phyloP scores from a whole-genome alignment of 805 yeast genomes.

The Metschnikowia cerradonensis region DNA sequence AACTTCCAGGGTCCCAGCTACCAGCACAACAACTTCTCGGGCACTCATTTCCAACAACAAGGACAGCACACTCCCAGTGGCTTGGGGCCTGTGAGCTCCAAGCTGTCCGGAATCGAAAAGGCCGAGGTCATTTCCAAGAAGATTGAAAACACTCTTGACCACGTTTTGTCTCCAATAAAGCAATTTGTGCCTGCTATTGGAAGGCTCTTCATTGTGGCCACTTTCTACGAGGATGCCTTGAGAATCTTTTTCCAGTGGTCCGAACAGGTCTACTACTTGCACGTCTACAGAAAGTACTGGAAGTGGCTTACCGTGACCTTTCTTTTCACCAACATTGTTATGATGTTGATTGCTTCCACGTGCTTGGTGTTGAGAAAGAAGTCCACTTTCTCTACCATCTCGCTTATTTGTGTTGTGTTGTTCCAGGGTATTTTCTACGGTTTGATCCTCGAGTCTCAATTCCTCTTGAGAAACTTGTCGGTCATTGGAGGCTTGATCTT shows the following conservation, averaged over 20 bases:
- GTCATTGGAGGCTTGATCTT: slow-evolving; percentile 89
- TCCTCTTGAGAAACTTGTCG: slow-evolving; percentile 81
- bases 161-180: slow-evolving; percentile 48
- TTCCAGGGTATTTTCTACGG: slow-evolving; percentile 89
- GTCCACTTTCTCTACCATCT: slow-evolving; percentile 65
- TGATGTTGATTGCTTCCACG: slow-evolving; percentile 72
- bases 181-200: slow-evolving; percentile 87
- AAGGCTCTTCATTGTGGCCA: slow-evolving; percentile 85
- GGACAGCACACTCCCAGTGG: slow-evolving; percentile 8
- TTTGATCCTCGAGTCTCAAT: slow-evolving; percentile 70
- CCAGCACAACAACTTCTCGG: slow-evolving; percentile 4
- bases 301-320: slow-evolving; percentile 72
- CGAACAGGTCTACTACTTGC: slow-evolving; percentile 82
- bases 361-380: slow-evolving; percentile 65
- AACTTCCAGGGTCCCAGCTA: background rate
- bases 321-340: slow-evolving; percentile 54
- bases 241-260: slow-evolving; percentile 86
- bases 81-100: slow-evolving; percentile 23
- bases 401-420: slow-evolving; percentile 65
- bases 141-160: slow-evolving; percentile 53
- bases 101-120: slow-evolving; percentile 28
- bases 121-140: slow-evolving; percentile 51
- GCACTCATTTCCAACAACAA: slow-evolving; percentile 10
- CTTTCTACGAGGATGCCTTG: slow-evolving; percentile 84
- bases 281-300: slow-evolving; percentile 76